Evolutionary conservation across 164 flowering plant genomes (phyloP).

Genomic region (Vitis labrusca): DNA sequence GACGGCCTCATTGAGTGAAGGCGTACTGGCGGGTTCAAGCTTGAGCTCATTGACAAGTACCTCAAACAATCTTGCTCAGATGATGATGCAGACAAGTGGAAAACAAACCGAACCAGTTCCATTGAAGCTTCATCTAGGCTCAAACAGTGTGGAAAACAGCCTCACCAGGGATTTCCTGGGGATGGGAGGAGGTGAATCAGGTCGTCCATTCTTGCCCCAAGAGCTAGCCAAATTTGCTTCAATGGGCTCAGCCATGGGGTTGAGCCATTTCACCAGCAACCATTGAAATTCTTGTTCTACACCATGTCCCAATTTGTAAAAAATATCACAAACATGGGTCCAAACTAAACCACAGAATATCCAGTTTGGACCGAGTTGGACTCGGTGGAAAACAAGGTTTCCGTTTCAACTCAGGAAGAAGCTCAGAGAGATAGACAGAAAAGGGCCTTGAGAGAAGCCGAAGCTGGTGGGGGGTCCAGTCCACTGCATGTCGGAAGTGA

Average conservation of each 20-base stretch:
- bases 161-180: conserved; percentile 48
- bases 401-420: no score
- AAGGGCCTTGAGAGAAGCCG: no score
- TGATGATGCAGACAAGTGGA: conserved; percentile 13
- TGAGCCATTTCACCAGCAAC: conserved; percentile 43
- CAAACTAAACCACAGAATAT: background rate
- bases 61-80: conserved; percentile 10
- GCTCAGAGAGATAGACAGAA: no score
- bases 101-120: background rate
- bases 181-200: conserved; percentile 21
- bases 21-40: background rate
- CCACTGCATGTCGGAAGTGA: conserved; percentile 5
- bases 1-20: background rate
- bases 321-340: background rate
- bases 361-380: background rate
- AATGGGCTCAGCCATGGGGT: conserved; percentile 43
- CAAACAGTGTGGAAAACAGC: conserved; percentile 6
- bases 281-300: conserved; percentile 4
- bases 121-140: background rate
- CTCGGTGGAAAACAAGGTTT: no score
- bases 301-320: background rate
- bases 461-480: background rate
- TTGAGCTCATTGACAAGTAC: background rate
- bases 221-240: conserved; percentile 52
- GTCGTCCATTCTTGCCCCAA: conserved; percentile 29